Base-by-base conservation (phyloP, 495 filamentous ascomycete genomes). In the Podospora didyma region DNA sequence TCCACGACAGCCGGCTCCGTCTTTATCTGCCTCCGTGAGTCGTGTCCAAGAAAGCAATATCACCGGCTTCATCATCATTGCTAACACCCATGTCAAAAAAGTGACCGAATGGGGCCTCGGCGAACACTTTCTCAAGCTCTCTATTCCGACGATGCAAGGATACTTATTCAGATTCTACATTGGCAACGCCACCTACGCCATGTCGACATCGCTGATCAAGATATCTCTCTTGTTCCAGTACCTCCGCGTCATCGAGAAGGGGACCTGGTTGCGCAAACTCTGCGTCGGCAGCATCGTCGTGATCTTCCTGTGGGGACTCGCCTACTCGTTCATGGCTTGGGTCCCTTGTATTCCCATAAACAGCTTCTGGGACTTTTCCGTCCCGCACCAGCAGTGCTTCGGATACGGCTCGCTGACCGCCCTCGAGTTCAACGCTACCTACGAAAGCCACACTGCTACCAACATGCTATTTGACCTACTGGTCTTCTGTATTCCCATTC, bases 191-290 rank as follows among this genome's bases (percentile, higher is more conserved):
- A 31, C 62, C 6, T 55, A 69, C 20, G 62, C 67, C 39, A 65
- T 71, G 31, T 63, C 67, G 7, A 66, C 67, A 3, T 58, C 67
- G 1, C 45, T 70, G 14, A 68, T 73, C 57, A 73, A 73, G 47
- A 59, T 69, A 21, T 65, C 71, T 6, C 58, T 73, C 16, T 53
- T 73, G 2, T 51, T 73, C n/a, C 71, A 73, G 20, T 73, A 72
- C 41, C 63, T 68, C 20, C 66, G 70, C 10, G 34, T 73, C 23
- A 68, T 65, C 57, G 50, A 62, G 7, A 57, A 51, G 21, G 60
- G 53, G 2, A 26, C 62, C 3, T 21, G 58, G 2, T 23, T 68
- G 16, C 57, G 46, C 50, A 60, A 59, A 3, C 16, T 63, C 1
- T 49, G 64, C n/a, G 50, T 59, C 24, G 6, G 16, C 20, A 34